Base-by-base conservation (phyloP, 805 yeast species). In the Kodamaea sagamina region DNA sequence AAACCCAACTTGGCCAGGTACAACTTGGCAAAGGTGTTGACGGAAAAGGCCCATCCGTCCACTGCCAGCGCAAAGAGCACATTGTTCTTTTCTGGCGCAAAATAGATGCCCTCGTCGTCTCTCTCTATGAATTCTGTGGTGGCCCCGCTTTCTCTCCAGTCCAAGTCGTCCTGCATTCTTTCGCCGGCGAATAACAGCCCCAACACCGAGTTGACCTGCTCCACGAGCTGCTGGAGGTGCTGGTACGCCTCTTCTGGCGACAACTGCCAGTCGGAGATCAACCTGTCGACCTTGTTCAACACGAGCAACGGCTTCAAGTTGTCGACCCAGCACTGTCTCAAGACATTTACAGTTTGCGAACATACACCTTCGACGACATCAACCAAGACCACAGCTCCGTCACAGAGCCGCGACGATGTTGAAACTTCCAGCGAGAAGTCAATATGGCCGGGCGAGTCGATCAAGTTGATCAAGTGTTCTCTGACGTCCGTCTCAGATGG, bases 321-420 rank as follows among this genome's bases (percentile, higher is more conserved):
- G 59, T 93, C 99, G 4, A 85, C 79, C 97, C 98, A 93, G 39
- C 96, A 87, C 63, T 93, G 98, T 58, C 98, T 78, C 48, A 92
- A 69, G 1, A 93, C 99, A 12, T 93, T 90, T 8, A 93, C 86
- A 0, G 99, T 93, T 61, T 93, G 99, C 0, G 98, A 90, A 57
- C 97, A 90, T 0, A 93, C 98, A 18, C 99, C 99, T 67, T 93
- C 99, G 2, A 93, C 97, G 3, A 88, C 97, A 63, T 93, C 99
- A 2, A 93, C 96, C 11, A 93, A 69, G 0, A 93, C 95, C 2
- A 93, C 85, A 0, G 98, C 97, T 35, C 98, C 98, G 60, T 93
- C 99, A 68, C 98, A 93, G 34, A 93, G 71, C 55, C 99, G 75
- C 1, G 98, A 89, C 1, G 98, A 96, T 0, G 97, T 87, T 19